Percentiles rank a stretch among this genome's conserved stretches.
Evolutionary conservation across 345 rosid species (phyloP).

Genomic region (Gossypium anomalum): DNA sequence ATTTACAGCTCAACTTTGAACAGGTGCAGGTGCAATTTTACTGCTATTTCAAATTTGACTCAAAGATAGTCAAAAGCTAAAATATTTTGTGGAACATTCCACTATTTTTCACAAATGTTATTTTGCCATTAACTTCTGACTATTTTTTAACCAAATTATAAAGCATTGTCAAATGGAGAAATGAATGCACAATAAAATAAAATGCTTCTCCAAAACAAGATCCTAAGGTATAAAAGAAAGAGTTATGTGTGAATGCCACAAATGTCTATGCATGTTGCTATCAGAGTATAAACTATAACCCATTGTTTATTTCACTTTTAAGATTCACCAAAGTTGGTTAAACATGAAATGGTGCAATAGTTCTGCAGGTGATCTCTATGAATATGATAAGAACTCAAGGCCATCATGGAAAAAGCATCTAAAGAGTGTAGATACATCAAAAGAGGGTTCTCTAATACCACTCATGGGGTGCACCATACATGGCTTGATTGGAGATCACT

Average conservation of each 20-base stretch:
- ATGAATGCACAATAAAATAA: not conserved
- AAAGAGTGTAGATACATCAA: conserved; percentile 35
- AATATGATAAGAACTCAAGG: conserved; percentile 50
- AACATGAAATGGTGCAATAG: conserved; percentile 29
- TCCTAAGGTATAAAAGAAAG: not conserved
- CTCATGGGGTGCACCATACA: conserved; percentile 38
- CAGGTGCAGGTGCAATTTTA: too few species aligned
- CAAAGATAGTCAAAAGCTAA: too few species aligned
- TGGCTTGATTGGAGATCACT: conserved; percentile 45
- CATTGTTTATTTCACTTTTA: not conserved
- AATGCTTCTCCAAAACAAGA: not conserved
- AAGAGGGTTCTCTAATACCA: conserved; percentile 36
- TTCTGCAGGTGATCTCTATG: conserved; percentile 61
- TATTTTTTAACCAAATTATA: too few species aligned
- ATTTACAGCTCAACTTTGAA: too few species aligned
- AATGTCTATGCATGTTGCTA: not conserved
- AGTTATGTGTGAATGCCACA: not conserved
- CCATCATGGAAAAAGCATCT: conserved; percentile 80
- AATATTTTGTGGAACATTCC: too few species aligned
- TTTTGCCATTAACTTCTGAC: too few species aligned
- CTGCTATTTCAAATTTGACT: too few species aligned
- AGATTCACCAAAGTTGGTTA: not conserved
- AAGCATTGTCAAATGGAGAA: too few species aligned
- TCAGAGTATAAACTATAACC: not conserved
- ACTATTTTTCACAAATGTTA: too few species aligned